Percentiles rank a stretch among this genome's conserved stretches.
Evolutionary conservation across 371 early-diverging fungal genomes (phyloP).

Genomic region (Apophysomyces sp.): DNA sequence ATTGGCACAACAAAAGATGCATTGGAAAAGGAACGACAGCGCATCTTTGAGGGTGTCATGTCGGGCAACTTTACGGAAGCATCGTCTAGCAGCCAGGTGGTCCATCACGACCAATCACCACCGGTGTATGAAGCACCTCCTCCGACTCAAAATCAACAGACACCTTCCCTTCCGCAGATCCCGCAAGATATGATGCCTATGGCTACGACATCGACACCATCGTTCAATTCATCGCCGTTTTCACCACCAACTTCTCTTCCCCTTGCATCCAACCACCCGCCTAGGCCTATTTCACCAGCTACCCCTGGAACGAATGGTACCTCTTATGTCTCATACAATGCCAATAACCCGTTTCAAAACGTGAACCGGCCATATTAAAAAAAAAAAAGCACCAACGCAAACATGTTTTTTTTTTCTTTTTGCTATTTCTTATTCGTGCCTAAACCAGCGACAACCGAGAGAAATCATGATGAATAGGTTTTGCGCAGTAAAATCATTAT

Average conservation of each 20-base stretch:
- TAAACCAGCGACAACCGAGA: too few species aligned
- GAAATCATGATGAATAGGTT: too few species aligned
- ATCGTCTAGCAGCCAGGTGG: neutral
- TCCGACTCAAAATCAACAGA: neutral
- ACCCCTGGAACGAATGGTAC: neutral
- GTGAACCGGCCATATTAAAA: neutral
- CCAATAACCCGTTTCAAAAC: neutral
- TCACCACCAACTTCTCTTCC: neutral
- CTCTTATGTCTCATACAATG: neutral
- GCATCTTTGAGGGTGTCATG: conserved; percentile 16
- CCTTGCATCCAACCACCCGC: neutral
- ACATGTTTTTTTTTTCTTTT: too few species aligned
- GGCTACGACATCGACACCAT: neutral
- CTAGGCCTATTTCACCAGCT: neutral
- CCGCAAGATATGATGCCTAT: neutral
- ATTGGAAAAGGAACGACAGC: conserved; percentile 17
- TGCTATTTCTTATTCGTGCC: too few species aligned
- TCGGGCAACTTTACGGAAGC: conserved; percentile 9
- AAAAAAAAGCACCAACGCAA: too few species aligned
- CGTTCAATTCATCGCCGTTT: neutral
- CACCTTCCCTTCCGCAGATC: neutral
- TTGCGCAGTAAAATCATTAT: too few species aligned
- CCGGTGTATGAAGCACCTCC: conserved; percentile 25
- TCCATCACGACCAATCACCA: conserved; percentile 7
- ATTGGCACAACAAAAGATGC: conserved; percentile 11